A percentile compares a stretch with the other conserved stretches of the same genome.
phyloP scores from a whole-genome alignment of 1,284 basidiomycete species.

The Ceratobasidium sp. region DNA sequence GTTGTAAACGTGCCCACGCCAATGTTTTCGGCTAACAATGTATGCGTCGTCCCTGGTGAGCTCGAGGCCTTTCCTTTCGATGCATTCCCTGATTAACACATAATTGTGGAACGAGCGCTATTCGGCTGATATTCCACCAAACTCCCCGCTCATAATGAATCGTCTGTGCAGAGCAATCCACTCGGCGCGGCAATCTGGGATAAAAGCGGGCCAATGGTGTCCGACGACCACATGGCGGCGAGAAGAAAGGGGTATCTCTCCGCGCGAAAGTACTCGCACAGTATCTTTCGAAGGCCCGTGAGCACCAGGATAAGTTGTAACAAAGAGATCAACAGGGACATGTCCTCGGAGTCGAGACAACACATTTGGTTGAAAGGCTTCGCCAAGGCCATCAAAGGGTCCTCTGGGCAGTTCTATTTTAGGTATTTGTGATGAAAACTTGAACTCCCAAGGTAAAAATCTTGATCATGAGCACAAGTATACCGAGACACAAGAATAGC shows the following conservation, averaged over 20 bases:
- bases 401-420: neutral
- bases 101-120: conserved; percentile 1
- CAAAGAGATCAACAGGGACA: neutral
- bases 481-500: neutral
- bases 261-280: conserved; percentile 20
- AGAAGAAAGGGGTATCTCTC: conserved; percentile 26
- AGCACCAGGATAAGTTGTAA: neutral
- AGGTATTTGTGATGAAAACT: neutral
- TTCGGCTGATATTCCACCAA: conserved; percentile 19
- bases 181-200: conserved; percentile 16
- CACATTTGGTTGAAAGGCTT: neutral
- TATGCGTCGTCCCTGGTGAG: conserved; percentile 2
- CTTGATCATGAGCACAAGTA: neutral
- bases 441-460: neutral
- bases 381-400: neutral
- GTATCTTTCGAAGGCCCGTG: neutral
- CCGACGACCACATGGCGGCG: conserved; percentile 18
- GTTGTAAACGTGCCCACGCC: neutral
- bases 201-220: neutral
- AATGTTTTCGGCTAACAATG: neutral
- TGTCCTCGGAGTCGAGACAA: conserved; percentile 5
- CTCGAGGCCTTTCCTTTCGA: neutral
- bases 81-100: conserved; percentile 14
- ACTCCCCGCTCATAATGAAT: conserved; percentile 9
- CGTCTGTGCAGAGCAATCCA: neutral